Evolutionary conservation across 2,329 filamentous ascomycete genomes (phyloP), one percentile per base, ranked within the genome.

Genomic region (Hypoxylon sp.): DNA sequence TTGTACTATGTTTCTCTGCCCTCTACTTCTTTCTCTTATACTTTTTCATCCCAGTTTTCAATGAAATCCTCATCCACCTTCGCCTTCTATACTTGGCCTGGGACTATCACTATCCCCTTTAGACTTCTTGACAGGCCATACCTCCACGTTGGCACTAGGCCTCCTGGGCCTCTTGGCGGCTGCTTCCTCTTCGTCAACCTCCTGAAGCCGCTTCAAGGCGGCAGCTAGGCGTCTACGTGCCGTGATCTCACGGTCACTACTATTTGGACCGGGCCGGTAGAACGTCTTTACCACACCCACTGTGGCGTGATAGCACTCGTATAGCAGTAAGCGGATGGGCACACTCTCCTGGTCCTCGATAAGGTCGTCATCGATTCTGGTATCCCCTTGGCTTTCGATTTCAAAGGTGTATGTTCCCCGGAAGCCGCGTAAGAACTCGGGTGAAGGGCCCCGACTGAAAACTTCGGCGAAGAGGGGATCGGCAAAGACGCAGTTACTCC

Each of bases 401-500:
- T 20, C 11, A 11, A 50, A 30, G 10, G 3, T 8, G 13, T 30
- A 6, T 22, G 31, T 6, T 31, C 35, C 35, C 33, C 78, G 77
- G 72, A 86, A 88, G 0, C 87, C 87, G 30, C 78, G 76, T 27
- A 86, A 76, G 35, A 89, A 85, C 0, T 82, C 81, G 11, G 79
- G 72, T 3, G 80, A 83, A 0, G 84, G 80, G 17, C 80, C 75
- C 13, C 83, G 80, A 72, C 80, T 82, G 70, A 90, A 87, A 6
- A 81, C 81, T 2, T 79, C 81, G 2, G 85, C 82, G 55, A 91
- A 80, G 2, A 90, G 75, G 0, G 88, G 87, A 67, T 90, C 89
- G 10, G 88, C 88, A 69, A 90, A 90, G 10, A 89, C 71, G 48
- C 85, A 85, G 64, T 84, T 85, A 66, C 85, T 85, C 88, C 88